These are phyloP conservation scores for Wickerhamomyces chambardii DNA, from an alignment of 805 yeast species.

Conservation along the genomic window DNA sequence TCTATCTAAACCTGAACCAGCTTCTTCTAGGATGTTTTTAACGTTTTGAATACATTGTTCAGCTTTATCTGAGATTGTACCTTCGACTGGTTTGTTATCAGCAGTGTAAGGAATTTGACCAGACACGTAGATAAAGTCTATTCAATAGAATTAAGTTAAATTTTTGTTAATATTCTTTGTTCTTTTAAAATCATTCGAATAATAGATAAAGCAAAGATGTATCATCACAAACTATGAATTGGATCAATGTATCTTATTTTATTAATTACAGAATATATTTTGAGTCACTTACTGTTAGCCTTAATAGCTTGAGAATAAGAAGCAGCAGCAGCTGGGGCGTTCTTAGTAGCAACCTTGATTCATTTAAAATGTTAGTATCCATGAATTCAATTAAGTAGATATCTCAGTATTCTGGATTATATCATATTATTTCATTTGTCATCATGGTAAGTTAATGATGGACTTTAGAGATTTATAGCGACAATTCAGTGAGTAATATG, in stretches of 20 bases:
- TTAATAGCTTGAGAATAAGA: conserved; percentile 94
- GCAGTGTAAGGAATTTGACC: conserved; percentile 93
- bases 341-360: conserved; percentile 50
- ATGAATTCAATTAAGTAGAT: too few species aligned
- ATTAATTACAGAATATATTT: background rate
- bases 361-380: conserved; percentile 1
- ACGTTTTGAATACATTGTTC: conserved; percentile 68
- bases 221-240: too few species aligned
- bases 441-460: too few species aligned
- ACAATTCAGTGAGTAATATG: too few species aligned
- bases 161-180: conserved; percentile 8
- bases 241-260: background rate
- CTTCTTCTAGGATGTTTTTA: conserved; percentile 66
- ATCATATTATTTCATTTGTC: too few species aligned
- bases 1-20: conserved; percentile 76
- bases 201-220: too few species aligned
- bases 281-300: conserved; percentile 43
- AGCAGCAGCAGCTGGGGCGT: conserved; percentile 96
- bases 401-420: too few species aligned
- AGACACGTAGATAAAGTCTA: conserved; percentile 78
- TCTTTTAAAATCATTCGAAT: too few species aligned
- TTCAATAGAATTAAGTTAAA: too few species aligned
- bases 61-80: conserved; percentile 67
- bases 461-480: too few species aligned
- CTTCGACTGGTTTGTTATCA: conserved; percentile 72